Conservation (phyloP, 2,329 filamentous ascomycete genomes). For the Trichoderma endophyticum region DNA sequence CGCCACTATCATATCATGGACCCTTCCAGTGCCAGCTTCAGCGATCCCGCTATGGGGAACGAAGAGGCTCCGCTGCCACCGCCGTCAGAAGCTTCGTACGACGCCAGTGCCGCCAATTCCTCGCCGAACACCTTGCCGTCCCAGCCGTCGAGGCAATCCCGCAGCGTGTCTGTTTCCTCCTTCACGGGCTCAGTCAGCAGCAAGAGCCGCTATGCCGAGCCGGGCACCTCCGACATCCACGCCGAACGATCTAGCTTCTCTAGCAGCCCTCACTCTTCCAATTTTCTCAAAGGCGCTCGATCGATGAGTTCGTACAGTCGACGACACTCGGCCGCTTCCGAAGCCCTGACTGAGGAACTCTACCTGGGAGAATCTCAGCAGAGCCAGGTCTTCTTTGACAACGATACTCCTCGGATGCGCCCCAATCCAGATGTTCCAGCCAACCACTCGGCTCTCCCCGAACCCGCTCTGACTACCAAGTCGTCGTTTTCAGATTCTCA, state of each 20-base stretch:
- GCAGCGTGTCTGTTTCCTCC: slow-evolving; percentile 46
- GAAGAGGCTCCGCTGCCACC: slow-evolving; percentile 7
- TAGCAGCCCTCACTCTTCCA: slow-evolving; percentile 52
- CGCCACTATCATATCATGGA: slow-evolving; percentile 16
- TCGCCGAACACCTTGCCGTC: slow-evolving; percentile 13
- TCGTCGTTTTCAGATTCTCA: slow-evolving; percentile 51
- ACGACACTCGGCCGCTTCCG: slow-evolving; percentile 42
- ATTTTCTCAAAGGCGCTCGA: slow-evolving; percentile 42
- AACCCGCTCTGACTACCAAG: slow-evolving; percentile 45
- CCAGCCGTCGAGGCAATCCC: slow-evolving; percentile 27
- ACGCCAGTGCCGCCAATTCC: slow-evolving; percentile 14
- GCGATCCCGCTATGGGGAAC: background rate
- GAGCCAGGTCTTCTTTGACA: slow-evolving; percentile 45
- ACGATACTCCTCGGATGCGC: slow-evolving; percentile 46
- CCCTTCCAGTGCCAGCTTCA: background rate
- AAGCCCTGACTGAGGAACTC: slow-evolving; percentile 40
- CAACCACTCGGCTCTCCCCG: slow-evolving; percentile 42
- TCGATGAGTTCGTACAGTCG: slow-evolving; percentile 41
- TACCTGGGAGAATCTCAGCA: slow-evolving; percentile 38
- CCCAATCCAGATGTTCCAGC: slow-evolving; percentile 30
- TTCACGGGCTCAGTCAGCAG: slow-evolving; percentile 32
- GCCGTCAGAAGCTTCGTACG: background rate
- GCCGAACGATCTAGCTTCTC: slow-evolving; percentile 60
- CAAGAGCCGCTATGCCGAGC: slow-evolving; percentile 56
- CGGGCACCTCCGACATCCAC: slow-evolving; percentile 55